Conservation (phyloP, 2,329 filamentous ascomycete genomes). For the Clonostachys sp. region DNA sequence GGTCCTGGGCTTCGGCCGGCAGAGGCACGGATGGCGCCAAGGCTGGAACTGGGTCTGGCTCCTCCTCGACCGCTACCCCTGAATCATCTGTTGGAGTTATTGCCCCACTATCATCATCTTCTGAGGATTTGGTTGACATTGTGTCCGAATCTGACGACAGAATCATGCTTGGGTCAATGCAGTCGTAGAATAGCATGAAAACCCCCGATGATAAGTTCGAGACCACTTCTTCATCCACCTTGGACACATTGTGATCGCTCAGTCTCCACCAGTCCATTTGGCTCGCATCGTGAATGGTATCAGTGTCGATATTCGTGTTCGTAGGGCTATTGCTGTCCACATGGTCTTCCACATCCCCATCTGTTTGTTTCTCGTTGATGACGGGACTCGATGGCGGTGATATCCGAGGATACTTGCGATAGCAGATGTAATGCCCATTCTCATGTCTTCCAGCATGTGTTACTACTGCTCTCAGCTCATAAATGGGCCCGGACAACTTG, state of each 20-base stretch:
- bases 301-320: no score
- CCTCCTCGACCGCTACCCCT: no score
- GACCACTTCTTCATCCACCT: constrained; percentile 69
- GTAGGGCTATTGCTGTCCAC: no score
- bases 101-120: background rate
- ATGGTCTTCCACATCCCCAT: background rate
- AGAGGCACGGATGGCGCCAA: no score
- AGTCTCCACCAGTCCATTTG: constrained; percentile 74
- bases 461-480: constrained; percentile 77
- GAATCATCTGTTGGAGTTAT: no score
- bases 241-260: constrained; percentile 80
- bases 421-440: constrained; percentile 94
- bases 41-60: no score
- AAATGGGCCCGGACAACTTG: constrained; percentile 54
- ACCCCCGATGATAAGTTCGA: constrained; percentile 69
- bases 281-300: no score
- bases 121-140: background rate
- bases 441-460: constrained; percentile 90
- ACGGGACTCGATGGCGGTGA: background rate
- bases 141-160: constrained; percentile 17
- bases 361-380: constrained; percentile 5
- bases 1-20: no score
- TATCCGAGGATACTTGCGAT: constrained; percentile 60
- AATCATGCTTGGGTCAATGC: constrained; percentile 50
- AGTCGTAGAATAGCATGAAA: constrained; percentile 98